These are phyloP conservation scores for Colletotrichum sidae DNA, from an alignment of 2,329 filamentous ascomycete genomes.

Conservation along the genomic window DNA sequence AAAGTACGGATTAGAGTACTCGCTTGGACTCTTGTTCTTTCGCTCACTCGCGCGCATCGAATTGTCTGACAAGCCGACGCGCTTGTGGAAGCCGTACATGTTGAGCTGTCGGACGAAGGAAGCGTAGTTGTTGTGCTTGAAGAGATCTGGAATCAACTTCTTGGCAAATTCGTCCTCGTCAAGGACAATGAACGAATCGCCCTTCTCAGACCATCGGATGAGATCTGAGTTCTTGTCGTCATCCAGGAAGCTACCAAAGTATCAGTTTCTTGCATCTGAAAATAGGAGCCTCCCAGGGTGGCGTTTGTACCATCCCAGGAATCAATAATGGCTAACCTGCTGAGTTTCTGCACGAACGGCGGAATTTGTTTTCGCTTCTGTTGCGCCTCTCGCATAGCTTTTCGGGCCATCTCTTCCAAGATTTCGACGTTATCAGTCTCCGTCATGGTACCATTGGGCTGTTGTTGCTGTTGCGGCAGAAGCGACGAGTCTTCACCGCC, in stretches of 20 bases:
- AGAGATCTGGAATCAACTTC: slow-evolving; percentile 94
- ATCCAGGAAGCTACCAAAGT: slow-evolving; percentile 81
- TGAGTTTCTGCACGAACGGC: slow-evolving; percentile 96
- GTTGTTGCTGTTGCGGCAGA: slow-evolving; percentile 48
- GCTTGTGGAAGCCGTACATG: slow-evolving; percentile 99
- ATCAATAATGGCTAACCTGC: slow-evolving; percentile 75
- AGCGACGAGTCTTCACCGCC: slow-evolving; percentile 55
- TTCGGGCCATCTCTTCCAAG: slow-evolving; percentile 81
- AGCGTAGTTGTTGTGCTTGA: slow-evolving; percentile 99
- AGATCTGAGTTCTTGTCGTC: slow-evolving; percentile 92
- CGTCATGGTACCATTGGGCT: slow-evolving; percentile 44
- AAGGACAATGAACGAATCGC: slow-evolving; percentile 94
- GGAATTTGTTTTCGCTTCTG: slow-evolving; percentile 95
- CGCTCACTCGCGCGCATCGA: slow-evolving; percentile 97
- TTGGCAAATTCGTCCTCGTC: slow-evolving; percentile 99
- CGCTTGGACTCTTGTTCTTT: slow-evolving; percentile 97
- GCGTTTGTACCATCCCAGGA: neutral
- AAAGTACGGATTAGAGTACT: slow-evolving; percentile 98
- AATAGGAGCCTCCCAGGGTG: neutral
- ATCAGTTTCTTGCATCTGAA: slow-evolving; percentile 38
- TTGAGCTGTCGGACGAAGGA: slow-evolving; percentile 96
- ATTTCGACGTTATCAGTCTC: slow-evolving; percentile 81
- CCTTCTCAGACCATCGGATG: slow-evolving; percentile 96
- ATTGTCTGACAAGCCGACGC: slow-evolving; percentile 92
- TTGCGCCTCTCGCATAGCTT: slow-evolving; percentile 88